Evolutionary conservation across 2,329 filamentous ascomycete genomes (phyloP), one percentile per base, ranked within the genome.

Genomic region (Pyrenochaeta sp.): DNA sequence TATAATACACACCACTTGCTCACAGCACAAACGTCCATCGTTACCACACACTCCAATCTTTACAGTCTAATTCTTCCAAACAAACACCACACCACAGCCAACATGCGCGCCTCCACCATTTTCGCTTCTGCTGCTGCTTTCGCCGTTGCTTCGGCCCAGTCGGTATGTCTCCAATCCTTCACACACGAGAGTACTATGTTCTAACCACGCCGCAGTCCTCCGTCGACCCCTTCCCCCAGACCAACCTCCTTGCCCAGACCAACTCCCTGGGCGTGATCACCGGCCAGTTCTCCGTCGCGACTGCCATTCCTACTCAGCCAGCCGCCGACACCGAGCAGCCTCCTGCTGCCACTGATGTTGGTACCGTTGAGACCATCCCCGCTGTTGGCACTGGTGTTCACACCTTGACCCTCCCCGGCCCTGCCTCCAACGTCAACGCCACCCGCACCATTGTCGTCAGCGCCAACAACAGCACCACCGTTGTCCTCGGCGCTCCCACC

Each of bases 251-350:
- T 41, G 41, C 41, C 30, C 44, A 61, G 59, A 68, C 68, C 49
- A 60, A 69, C 59, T 69, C 67, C 18, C 58, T 59, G 19, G 66
- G 66, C 35, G 66, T 71, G 9, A 55, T 69, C 4, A 71, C 67
- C 19, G 67, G 65, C 51, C 48, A 53, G 51, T 39, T 35, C 27
- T 52, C 62, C 9, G 44, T 51, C 19, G 60, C 44, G 13, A 69
- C 64, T 22, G 41, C 37, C 8, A 54, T 58, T 31, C 56, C 61
- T 32, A 41, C 36, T 29, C 55, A 63, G 52, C 65, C 67, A n/a
- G 41, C 57, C 13, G 56, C 42, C 20, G 56, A 48, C 21, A 58
- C 59, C 36, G 21, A 22, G 7, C 55, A 60, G 46, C 64, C 66
- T 15, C 35, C 48, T n/a, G 52, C 59, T 42, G 63, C 66, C 20